phyloP scores from a whole-genome alignment of 306 rosid genomes.

The Biancaea sappan region DNA sequence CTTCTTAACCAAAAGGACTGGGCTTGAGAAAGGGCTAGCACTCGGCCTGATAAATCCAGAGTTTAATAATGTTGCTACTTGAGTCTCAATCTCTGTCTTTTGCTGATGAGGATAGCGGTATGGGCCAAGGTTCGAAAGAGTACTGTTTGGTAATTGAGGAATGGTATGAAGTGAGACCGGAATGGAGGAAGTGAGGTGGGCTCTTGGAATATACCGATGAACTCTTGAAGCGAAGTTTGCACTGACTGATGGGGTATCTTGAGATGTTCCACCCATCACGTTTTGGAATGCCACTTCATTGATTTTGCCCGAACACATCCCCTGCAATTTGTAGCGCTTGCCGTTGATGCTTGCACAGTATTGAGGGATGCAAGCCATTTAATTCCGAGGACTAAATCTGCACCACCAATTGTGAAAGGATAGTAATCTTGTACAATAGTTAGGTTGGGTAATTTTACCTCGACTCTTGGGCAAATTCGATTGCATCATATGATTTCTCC shows the following conservation, averaged over 20 bases:
- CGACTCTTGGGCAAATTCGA: rapidly evolving
- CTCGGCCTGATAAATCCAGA: not conserved
- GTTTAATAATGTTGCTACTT: rapidly evolving
- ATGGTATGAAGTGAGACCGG: not conserved
- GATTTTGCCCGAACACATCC: not conserved
- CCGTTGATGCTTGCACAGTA: not conserved
- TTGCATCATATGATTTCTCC: not conserved
- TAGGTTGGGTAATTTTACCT: not conserved
- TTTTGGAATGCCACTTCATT: too few species aligned
- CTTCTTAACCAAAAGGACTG: not conserved
- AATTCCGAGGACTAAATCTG: too few species aligned
- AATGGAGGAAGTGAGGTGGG: not conserved
- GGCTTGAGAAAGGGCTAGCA: not conserved
- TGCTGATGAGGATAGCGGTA: not conserved
- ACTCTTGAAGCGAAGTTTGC: too few species aligned
- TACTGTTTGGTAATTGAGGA: not conserved
- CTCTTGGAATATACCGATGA: too few species aligned
- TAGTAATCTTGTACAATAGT: not conserved
- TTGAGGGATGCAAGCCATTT: not conserved
- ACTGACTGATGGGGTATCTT: too few species aligned
- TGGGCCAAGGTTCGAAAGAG: not conserved
- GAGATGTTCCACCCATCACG: too few species aligned
- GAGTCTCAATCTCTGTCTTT: not conserved
- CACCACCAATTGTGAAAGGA: too few species aligned
- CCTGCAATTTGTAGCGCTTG: not conserved